Evolutionary conservation across 495 filamentous ascomycete genomes (phyloP).

Genomic region (Penicillium paradoxum): DNA sequence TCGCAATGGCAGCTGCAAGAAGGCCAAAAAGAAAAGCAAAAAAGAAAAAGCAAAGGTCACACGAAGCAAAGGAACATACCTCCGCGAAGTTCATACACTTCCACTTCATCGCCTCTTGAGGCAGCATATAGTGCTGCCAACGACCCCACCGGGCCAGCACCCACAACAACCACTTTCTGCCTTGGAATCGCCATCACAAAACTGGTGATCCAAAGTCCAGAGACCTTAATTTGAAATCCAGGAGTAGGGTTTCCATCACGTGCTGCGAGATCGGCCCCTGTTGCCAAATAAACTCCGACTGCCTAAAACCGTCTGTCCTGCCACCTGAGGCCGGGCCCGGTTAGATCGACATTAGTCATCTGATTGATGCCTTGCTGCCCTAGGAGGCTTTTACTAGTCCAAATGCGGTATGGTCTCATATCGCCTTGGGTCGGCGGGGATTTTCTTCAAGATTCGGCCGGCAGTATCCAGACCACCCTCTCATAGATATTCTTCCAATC

Average conservation of each 20-base stretch:
- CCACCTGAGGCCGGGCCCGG: too few species aligned
- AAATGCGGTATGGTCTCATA: not conserved
- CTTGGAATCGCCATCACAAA: constrained; percentile 17
- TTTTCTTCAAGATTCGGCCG: constrained; percentile 12
- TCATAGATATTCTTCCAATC: not conserved
- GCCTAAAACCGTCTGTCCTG: not conserved
- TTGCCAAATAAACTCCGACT: constrained; percentile 1
- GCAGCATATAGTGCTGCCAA: constrained; percentile 91
- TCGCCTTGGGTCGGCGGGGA: not conserved
- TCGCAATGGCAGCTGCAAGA: not conserved
- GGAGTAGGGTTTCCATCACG: constrained; percentile 18
- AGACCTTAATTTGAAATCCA: not conserved
- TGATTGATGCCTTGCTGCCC: not conserved
- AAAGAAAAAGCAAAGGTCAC: constrained; percentile 4
- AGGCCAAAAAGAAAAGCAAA: too few species aligned
- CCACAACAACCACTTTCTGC: constrained; percentile 78
- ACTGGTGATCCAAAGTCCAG: not conserved
- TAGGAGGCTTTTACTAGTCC: not conserved
- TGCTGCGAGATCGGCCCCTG: constrained; percentile 21
- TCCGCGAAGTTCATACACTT: constrained; percentile 88
- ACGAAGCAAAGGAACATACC: constrained; percentile 52
- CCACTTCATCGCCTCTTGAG: constrained; percentile 76
- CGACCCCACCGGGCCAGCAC: constrained; percentile 89
- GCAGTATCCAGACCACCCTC: not conserved
- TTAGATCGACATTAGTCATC: constrained; percentile 5